Conservation (phyloP, 768 basidiomycete species). For the Omphalotus guepiniiformis region DNA sequence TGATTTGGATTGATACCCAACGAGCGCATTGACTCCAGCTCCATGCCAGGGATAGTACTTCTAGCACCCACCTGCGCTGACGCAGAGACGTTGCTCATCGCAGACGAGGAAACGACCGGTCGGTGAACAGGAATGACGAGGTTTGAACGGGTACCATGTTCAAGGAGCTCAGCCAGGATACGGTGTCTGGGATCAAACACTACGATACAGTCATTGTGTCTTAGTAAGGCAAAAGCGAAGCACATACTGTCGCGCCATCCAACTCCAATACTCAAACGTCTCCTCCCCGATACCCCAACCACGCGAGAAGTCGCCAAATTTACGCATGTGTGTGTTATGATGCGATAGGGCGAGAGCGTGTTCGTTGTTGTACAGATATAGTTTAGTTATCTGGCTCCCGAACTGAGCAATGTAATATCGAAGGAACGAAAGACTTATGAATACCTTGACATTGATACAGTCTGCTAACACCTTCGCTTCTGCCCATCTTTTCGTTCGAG, state of each 20-base stretch:
- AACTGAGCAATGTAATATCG: not conserved
- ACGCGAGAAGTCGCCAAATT: constrained; percentile 81
- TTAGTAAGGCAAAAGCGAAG: not conserved
- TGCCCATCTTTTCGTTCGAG: constrained; percentile 96
- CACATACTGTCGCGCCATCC: constrained; percentile 87
- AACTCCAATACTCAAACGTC: constrained; percentile 97
- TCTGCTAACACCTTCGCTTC: constrained; percentile 97
- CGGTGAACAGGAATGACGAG: constrained; percentile 58
- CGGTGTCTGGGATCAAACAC: constrained; percentile 82
- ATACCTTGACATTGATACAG: constrained; percentile 85
- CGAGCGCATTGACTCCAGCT: constrained; percentile 55
- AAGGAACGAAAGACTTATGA: not conserved
- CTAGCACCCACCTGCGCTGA: constrained; percentile 4
- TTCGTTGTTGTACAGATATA: constrained; percentile 90
- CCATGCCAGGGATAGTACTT: constrained; percentile 27
- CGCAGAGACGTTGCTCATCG: constrained; percentile 17
- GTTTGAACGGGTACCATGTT: constrained; percentile 67
- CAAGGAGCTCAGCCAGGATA: constrained; percentile 85
- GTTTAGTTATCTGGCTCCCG: constrained; percentile 71
- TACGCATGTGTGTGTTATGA: constrained; percentile 80
- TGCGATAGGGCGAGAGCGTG: constrained; percentile 75
- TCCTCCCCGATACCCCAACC: constrained; percentile 97
- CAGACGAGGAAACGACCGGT: constrained; percentile 32
- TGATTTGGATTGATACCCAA: constrained; percentile 77
- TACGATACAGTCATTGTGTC: too few species aligned